Conservation (phyloP, 306 rosid genomes). For the Hippophae rhamnoides region DNA sequence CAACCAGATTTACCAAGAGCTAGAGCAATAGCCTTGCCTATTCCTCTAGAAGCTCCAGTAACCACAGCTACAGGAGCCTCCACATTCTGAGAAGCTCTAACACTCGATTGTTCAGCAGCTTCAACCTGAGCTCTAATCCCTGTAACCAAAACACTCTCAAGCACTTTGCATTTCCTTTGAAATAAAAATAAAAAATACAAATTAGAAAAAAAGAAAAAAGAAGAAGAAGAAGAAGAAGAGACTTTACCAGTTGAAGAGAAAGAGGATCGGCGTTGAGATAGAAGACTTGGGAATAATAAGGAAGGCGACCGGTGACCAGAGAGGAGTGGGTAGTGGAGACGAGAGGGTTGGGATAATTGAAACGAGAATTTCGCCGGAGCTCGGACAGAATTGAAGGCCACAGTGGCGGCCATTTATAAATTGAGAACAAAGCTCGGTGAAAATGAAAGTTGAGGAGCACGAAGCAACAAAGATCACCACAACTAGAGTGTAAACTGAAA, state of each 20-base stretch:
- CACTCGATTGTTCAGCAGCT: constrained; percentile 43
- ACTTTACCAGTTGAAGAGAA: constrained; percentile 14
- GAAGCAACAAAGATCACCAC: too few species aligned
- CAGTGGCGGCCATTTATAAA: constrained; percentile 27
- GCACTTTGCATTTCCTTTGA: too few species aligned
- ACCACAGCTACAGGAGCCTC: constrained; percentile 85
- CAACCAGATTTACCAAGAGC: constrained; percentile 90
- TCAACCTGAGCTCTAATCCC: constrained; percentile 78
- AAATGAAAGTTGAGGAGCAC: not conserved
- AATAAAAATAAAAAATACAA: not conserved
- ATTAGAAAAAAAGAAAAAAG: not conserved
- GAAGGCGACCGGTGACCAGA: constrained; percentile 10
- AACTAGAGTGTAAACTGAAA: too few species aligned
- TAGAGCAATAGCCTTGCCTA: constrained; percentile 78
- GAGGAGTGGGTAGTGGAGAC: constrained; percentile 6
- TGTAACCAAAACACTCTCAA: constrained; percentile 9
- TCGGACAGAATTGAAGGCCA: constrained; percentile 22
- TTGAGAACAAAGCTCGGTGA: constrained; percentile 1
- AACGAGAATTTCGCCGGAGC: constrained; percentile 17
- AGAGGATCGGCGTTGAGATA: constrained; percentile 5
- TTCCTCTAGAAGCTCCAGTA: constrained; percentile 96
- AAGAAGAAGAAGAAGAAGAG: too few species aligned
- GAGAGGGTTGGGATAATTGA: constrained; percentile 2
- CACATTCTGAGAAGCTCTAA: constrained; percentile 27
- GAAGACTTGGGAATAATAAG: not conserved